Base-by-base conservation (phyloP, 2,329 filamentous ascomycete species). In the Emericellopsis cladophorae region DNA sequence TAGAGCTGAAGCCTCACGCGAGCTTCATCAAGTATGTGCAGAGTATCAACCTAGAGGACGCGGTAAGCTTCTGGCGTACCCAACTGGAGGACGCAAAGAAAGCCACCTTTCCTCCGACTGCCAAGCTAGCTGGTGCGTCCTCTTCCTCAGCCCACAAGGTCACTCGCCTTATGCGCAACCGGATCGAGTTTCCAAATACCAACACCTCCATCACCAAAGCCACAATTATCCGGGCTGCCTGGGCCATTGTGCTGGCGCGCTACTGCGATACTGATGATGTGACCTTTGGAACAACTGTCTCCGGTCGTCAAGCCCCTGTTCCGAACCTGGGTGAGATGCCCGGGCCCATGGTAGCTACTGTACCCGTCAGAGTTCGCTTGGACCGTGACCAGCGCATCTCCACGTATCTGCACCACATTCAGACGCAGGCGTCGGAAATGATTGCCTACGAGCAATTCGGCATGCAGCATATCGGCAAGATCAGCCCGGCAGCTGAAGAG, bases 1-100 rank as follows among this genome's bases (percentile, higher is more conserved):
- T 43, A 12, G 34, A 36, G 36, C 36, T 31, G 26, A 40, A 21
- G 10, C 44, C 46, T 4, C 67, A 66, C 50, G 62, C 60, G 5
- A 15, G 9, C 9, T 35, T 35, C 37, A 47, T 5, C 42, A 45
- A 10, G 31, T 39, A 45, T n/a, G 40, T 42, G 5, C 21, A 36
- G 10, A 18, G 21, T 10, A 31, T 31, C 2, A 26, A 31, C 34
- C 18, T 8, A 15, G 14, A 21, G 18, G 18, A 21, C 18, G 18
- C 31, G 6, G 31, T 12, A n/a, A 24, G 32, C 0, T 49, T 41
- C n/a, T 49, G 46, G 48, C 38, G 24, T 11, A 21, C 15, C 4
- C 44, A 49, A 22, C 45, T 50, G 7, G 22, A 9, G 26, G 26
- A 12, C 41, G 46, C 45, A 8, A 16, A n/a, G 34, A 7, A 12